phyloP scores from a whole-genome alignment of 192 early-diverging fungal genomes.

The Coemansia sp. region DNA sequence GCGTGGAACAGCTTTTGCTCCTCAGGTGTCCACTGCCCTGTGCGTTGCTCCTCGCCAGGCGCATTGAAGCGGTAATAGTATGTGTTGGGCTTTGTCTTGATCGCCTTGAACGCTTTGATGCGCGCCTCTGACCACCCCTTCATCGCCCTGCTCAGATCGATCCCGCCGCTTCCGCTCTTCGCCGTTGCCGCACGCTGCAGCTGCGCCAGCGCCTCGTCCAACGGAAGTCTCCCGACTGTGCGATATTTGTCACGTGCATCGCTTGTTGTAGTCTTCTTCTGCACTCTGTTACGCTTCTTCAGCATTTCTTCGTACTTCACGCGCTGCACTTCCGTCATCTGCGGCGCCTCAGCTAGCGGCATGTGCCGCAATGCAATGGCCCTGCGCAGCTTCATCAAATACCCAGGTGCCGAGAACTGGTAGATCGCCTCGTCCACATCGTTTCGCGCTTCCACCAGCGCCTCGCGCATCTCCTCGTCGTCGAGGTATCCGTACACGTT shows the following conservation, averaged over 20 bases:
- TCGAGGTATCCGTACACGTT: constrained; percentile 76
- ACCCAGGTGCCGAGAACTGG: constrained; percentile 77
- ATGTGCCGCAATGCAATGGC: constrained; percentile 69
- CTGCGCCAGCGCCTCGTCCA: constrained; percentile 92
- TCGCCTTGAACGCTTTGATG: constrained; percentile 89
- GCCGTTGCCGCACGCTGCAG: constrained; percentile 61
- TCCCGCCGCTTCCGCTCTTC: constrained; percentile 61
- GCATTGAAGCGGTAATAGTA: constrained; percentile 99
- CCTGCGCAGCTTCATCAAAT: constrained; percentile 69
- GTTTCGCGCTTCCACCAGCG: constrained; percentile 74
- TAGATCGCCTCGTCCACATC: constrained; percentile 93
- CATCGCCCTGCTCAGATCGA: constrained; percentile 84
- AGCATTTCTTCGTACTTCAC: constrained; percentile 84
- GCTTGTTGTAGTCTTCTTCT: constrained; percentile 80
- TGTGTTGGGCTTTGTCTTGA: constrained; percentile 93
- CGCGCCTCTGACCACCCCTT: constrained; percentile 97
- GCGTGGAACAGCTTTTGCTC: constrained; percentile 87
- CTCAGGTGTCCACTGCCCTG: constrained; percentile 87
- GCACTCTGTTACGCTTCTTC: constrained; percentile 77
- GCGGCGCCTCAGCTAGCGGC: constrained; percentile 50
- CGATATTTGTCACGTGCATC: constrained; percentile 74
- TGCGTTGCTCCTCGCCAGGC: constrained; percentile 91
- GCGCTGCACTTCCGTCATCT: constrained; percentile 83
- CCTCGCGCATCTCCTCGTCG: constrained; percentile 84
- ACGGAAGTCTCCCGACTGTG: constrained; percentile 71